Evolutionary conservation across 805 yeast genomes (phyloP), one percentile per base, ranked within the genome.

Genomic region (Komagataella mondaviorum): DNA sequence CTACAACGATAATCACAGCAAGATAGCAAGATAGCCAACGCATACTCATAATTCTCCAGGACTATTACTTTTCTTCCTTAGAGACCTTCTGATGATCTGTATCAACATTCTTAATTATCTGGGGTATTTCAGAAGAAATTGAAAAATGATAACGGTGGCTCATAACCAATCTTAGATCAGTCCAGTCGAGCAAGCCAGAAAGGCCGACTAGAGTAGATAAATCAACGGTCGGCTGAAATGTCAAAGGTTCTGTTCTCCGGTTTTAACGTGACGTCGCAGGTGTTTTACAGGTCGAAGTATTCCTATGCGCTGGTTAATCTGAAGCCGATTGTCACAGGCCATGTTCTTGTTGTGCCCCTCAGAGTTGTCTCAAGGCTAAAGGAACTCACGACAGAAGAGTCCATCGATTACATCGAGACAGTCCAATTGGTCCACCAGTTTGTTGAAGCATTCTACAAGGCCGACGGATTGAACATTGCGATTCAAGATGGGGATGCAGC

Each of bases 401-500:
- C 81, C 3, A 63, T 72, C 2, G 99, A 93, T 63, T 86, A 83
- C 64, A 88, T 89, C 74, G 65, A 66, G 22, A 80, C 96, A 0
- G 69, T 93, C 7, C 96, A 87, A 57, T 60, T 76, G 48, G 74
- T 93, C 0, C 82, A 88, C 54, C 67, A 69, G 51, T 84, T 89
- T 55, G 81, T 93, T 14, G 81, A 76, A 55, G 60, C 72, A 52
- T 69, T 74, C 10, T 93, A 82, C 63, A 73, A 81, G 43, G 95
- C 96, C 2, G 95, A 90, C 57, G 73, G 96, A 1, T 61, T 89
- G 54, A 95, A 95, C 62, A 75, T 93, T 45, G 91, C 97, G 8
- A 88, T 95, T 53, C 99, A 93, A 64, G 99, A 93, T 63, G 99
- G 99, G 0, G 86, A 89, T 0, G 88, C 88, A 49, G 91, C 97